phyloP scores from a whole-genome alignment of 1,139 yeast genomes.

The Diutina catenulata region DNA sequence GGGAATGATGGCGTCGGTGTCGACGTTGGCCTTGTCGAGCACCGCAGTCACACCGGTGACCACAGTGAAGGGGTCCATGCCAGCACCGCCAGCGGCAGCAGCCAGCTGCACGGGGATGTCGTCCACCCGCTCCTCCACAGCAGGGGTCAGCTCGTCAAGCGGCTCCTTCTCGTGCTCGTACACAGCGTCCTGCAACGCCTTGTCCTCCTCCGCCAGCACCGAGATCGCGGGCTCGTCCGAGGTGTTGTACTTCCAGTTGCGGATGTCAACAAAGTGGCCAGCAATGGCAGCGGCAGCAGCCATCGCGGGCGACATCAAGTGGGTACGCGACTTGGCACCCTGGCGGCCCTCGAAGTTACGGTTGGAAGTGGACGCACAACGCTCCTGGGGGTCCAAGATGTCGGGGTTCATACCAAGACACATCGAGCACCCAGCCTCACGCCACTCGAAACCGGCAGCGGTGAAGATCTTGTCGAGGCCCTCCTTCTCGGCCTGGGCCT shows the following conservation, averaged over 20 bases:
- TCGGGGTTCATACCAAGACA: constrained; percentile 99
- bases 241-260: constrained; percentile 58
- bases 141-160: constrained; percentile 21
- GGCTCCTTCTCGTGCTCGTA: constrained; percentile 61
- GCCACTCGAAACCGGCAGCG: constrained; percentile 95
- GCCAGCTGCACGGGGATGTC: constrained; percentile 36
- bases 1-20: constrained; percentile 97
- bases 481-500: constrained; percentile 85
- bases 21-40: constrained; percentile 86
- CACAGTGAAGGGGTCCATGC: constrained; percentile 66
- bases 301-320: constrained; percentile 97
- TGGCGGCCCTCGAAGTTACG: constrained; percentile 99
- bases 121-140: constrained; percentile 35
- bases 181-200: constrained; percentile 54
- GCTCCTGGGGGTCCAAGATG: constrained; percentile 83
- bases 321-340: constrained; percentile 95
- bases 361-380: constrained; percentile 98
- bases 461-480: constrained; percentile 85
- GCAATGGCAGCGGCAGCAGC: constrained; percentile 97
- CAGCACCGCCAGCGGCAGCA: constrained; percentile 14
- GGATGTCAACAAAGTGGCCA: constrained; percentile 85
- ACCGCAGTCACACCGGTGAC: constrained; percentile 89
- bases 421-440: constrained; percentile 99
- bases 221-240: constrained; percentile 51
- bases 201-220: constrained; percentile 42